Evolutionary conservation across 2,329 filamentous ascomycete species (phyloP).

Genomic region (Colletotrichum musae): DNA sequence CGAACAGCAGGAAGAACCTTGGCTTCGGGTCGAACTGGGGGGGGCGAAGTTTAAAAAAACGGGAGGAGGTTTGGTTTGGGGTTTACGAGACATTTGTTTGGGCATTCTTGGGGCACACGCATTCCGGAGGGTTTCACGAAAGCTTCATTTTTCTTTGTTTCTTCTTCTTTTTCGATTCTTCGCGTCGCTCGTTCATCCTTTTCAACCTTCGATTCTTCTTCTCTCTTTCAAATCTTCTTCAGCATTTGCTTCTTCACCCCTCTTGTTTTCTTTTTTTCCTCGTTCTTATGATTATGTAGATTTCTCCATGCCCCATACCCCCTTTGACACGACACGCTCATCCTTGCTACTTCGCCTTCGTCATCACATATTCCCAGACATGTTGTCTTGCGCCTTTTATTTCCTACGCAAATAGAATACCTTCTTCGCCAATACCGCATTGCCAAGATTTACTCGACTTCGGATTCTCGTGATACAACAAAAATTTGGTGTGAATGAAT

Average conservation of each 20-base stretch:
- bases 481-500: too few species aligned
- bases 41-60: slow-evolving; percentile 12
- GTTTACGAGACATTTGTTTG: slow-evolving; percentile 14
- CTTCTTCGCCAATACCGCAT: background rate
- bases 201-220: background rate
- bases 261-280: background rate
- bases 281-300: slow-evolving; percentile 18
- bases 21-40: slow-evolving; percentile 6
- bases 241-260: background rate
- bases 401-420: slow-evolving; percentile 7
- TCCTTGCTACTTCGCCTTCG: background rate
- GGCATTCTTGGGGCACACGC: slow-evolving; percentile 15
- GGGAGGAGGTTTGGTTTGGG: background rate
- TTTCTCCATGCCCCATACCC: background rate
- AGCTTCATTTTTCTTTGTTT: background rate
- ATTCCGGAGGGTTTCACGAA: slow-evolving; percentile 18
- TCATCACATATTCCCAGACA: background rate
- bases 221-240: background rate
- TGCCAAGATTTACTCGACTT: background rate
- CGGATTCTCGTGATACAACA: background rate
- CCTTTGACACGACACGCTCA: slow-evolving; percentile 1
- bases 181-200: too few species aligned
- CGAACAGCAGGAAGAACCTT: background rate
- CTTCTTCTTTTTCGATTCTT: background rate
- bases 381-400: slow-evolving; percentile 1